A percentile compares a stretch with the other conserved stretches of the same genome.
Evolutionary conservation across 1,139 yeast species (phyloP).

Genomic region (Debaryomycetaceae sp.): DNA sequence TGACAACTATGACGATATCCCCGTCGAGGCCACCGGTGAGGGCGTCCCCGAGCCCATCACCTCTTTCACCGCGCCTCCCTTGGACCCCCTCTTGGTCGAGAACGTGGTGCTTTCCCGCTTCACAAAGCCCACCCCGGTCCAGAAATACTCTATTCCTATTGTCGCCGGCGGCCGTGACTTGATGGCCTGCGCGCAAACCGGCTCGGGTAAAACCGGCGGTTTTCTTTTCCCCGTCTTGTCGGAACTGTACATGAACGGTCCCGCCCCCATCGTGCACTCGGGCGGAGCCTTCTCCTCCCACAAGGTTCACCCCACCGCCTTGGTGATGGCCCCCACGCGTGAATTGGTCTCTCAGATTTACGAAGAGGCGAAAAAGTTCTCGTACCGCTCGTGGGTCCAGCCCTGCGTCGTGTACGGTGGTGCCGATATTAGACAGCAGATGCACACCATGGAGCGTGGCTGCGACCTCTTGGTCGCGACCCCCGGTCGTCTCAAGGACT

Average conservation of each 20-base stretch:
- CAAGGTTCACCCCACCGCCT: slow-evolving; percentile 89
- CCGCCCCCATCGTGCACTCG: slow-evolving; percentile 51
- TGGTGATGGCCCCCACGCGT: slow-evolving; percentile 97
- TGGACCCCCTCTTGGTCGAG: slow-evolving; percentile 77
- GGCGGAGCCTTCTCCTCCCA: slow-evolving; percentile 48
- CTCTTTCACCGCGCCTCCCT: slow-evolving; percentile 83
- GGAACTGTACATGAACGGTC: slow-evolving; percentile 84
- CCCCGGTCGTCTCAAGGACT: slow-evolving; percentile 96
- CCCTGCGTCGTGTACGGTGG: slow-evolving; percentile 98
- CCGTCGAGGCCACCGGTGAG: slow-evolving; percentile 95
- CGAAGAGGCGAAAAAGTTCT: slow-evolving; percentile 91
- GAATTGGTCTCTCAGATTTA: slow-evolving; percentile 94
- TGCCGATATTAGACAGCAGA: slow-evolving; percentile 83
- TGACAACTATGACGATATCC: slow-evolving; percentile 96
- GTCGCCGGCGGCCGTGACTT: slow-evolving; percentile 93
- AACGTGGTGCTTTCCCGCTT: slow-evolving; percentile 84
- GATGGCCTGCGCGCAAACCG: slow-evolving; percentile 99
- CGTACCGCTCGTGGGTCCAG: slow-evolving; percentile 97
- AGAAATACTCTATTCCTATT: slow-evolving; percentile 95
- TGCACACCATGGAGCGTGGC: slow-evolving; percentile 84
- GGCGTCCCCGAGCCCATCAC: slow-evolving; percentile 90
- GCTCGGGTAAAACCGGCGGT: slow-evolving; percentile 99
- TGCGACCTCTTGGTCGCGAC: slow-evolving; percentile 96
- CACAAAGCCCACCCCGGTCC: slow-evolving; percentile 96
- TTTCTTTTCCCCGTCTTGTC: slow-evolving; percentile 96